Conservation (phyloP, 331 rosid genomes). For the Malus hybrid region DNA sequence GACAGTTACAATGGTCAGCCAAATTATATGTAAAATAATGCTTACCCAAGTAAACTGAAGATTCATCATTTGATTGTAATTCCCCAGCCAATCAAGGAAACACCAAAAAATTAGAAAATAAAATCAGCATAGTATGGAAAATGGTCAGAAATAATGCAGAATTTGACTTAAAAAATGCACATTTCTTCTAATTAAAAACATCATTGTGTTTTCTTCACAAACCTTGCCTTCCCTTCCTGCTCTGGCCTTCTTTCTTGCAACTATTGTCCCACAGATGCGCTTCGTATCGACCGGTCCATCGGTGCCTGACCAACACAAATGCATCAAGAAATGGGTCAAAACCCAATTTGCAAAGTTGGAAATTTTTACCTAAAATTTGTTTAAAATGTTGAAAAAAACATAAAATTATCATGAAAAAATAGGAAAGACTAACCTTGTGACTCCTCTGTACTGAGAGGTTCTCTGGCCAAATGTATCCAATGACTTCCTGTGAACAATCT, state of each 20-base stretch:
- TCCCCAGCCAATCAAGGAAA: conserved; percentile 26
- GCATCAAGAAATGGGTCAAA: background rate
- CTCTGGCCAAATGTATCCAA: conserved; percentile 92
- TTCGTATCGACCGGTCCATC: conserved; percentile 98
- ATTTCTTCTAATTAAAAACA: conserved; percentile 12
- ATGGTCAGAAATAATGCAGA: background rate
- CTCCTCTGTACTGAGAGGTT: conserved; percentile 93
- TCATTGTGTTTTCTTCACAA: conserved; percentile 18
- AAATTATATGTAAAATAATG: background rate
- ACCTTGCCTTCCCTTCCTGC: conserved; percentile 99
- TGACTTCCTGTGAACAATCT: conserved; percentile 81
- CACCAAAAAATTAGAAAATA: background rate
- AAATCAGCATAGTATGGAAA: background rate
- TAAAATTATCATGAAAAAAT: background rate
- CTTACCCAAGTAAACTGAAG: conserved; percentile 84
- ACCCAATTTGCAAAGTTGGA: background rate
- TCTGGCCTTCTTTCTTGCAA: conserved; percentile 93
- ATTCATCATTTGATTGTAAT: conserved; percentile 28
- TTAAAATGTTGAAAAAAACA: background rate
- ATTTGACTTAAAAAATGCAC: conserved; percentile 11
- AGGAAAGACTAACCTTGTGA: conserved; percentile 57
- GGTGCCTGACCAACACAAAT: conserved; percentile 49
- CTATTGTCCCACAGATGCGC: conserved; percentile 99
- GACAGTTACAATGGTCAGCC: background rate
- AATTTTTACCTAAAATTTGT: background rate